phyloP scores from a whole-genome alignment of 345 rosid species.

The Bruguiera parviflora region DNA sequence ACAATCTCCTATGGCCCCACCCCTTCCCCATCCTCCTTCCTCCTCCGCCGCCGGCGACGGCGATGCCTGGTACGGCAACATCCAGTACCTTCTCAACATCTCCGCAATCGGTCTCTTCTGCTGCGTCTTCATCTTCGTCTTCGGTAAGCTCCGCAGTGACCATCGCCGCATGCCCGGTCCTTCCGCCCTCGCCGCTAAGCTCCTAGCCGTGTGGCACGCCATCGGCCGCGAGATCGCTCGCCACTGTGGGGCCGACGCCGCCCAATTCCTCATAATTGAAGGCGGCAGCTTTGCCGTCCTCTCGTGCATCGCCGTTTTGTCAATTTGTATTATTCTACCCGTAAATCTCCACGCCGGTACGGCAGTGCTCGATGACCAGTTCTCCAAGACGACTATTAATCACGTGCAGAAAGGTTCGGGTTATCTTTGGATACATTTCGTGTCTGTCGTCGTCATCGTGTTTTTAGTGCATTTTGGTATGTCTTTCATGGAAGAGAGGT shows the following conservation, averaged over 20 bases:
- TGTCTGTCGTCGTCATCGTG: slow-evolving; percentile 61
- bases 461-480: slow-evolving; percentile 66
- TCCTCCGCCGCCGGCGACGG: slow-evolving; percentile 30
- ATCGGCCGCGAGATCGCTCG: slow-evolving; percentile 78
- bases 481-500: slow-evolving; percentile 56
- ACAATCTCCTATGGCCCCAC: slow-evolving; percentile 7
- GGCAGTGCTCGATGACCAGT: slow-evolving; percentile 67
- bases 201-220: slow-evolving; percentile 96
- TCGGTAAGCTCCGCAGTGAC: slow-evolving; percentile 92
- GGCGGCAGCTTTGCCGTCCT: slow-evolving; percentile 80
- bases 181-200: slow-evolving; percentile 63
- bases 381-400: slow-evolving; percentile 78
- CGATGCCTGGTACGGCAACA: slow-evolving; percentile 86
- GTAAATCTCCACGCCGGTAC: slow-evolving; percentile 77
- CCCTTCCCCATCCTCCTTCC: slow-evolving; percentile 25
- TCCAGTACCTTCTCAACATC: slow-evolving; percentile 86
- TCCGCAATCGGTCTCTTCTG: slow-evolving; percentile 73
- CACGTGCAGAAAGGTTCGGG: slow-evolving; percentile 79
- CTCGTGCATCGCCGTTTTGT: slow-evolving; percentile 42
- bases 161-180: slow-evolving; percentile 90
- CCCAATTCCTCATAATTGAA: slow-evolving; percentile 84
- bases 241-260: slow-evolving; percentile 96
- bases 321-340: slow-evolving; percentile 70
- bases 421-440: slow-evolving; percentile 81
- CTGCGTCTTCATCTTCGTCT: slow-evolving; percentile 82